phyloP scores from a whole-genome alignment of 768 basidiomycete genomes.

The Hydnum rufescens region DNA sequence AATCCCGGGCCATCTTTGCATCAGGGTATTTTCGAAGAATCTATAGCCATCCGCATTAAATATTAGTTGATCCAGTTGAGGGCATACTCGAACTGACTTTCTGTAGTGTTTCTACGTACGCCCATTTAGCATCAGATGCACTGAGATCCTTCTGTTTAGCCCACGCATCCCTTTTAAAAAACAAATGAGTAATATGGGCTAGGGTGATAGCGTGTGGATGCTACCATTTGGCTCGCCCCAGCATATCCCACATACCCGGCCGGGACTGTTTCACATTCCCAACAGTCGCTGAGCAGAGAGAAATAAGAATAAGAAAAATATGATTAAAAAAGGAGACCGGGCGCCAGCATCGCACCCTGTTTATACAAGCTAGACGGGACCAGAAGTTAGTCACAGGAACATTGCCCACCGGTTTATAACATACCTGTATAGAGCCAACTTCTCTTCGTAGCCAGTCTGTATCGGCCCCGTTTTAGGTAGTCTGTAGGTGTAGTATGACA shows the following conservation, averaged over 20 bases:
- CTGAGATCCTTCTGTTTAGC: slow-evolving; percentile 76
- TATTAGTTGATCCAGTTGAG: not conserved
- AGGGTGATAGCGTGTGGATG: slow-evolving; percentile 12
- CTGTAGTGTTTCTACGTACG: slow-evolving; percentile 74
- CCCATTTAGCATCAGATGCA: slow-evolving; percentile 61
- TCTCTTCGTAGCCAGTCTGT: slow-evolving; percentile 90
- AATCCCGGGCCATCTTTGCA: slow-evolving; percentile 52
- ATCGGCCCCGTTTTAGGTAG: slow-evolving; percentile 88
- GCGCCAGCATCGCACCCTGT: too few relatives aligned
- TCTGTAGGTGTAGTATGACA: slow-evolving; percentile 15
- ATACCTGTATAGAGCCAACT: slow-evolving; percentile 80
- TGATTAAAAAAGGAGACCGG: slow-evolving; percentile 1
- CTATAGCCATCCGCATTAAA: slow-evolving; percentile 20
- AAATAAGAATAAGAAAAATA: not conserved
- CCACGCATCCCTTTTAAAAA: slow-evolving; percentile 70
- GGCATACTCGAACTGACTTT: slow-evolving; percentile 33
- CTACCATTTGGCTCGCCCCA: slow-evolving; percentile 89
- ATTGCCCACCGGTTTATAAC: slow-evolving; percentile 10
- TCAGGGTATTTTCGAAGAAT: slow-evolving; percentile 68
- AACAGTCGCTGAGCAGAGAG: slow-evolving; percentile 43
- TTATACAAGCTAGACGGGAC: slow-evolving; percentile 57
- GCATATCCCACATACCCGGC: slow-evolving; percentile 78
- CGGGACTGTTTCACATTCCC: slow-evolving; percentile 66
- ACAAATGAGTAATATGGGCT: not conserved
- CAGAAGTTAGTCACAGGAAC: not conserved